Evolutionary conservation across 2,329 filamentous ascomycete species (phyloP).

Genomic region (Curvularia spicifera): DNA sequence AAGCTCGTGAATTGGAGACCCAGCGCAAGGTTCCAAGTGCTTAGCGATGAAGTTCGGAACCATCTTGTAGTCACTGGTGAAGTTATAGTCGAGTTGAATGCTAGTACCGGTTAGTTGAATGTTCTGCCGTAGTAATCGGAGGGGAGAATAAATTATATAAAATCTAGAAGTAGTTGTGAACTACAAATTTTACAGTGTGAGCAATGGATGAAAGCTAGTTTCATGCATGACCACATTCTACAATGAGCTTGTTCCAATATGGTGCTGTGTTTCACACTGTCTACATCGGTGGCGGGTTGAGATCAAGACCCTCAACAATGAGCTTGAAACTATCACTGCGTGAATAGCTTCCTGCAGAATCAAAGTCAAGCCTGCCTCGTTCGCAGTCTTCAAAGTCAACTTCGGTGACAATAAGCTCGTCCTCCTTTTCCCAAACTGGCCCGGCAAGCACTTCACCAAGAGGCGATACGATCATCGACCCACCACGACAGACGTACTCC

Average conservation of each 20-base stretch:
- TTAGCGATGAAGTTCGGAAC: conserved; percentile 1
- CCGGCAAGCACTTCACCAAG: conserved; percentile 80
- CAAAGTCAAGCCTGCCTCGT: conserved; percentile 79
- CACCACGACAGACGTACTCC: conserved; percentile 72
- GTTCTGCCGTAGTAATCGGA: background rate
- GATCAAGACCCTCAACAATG: conserved; percentile 65
- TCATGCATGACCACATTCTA: background rate
- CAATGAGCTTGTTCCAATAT: background rate
- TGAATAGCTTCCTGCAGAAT: conserved; percentile 85
- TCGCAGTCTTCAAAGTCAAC: conserved; percentile 90
- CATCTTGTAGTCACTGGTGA: background rate
- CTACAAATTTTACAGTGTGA: background rate
- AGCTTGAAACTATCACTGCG: conserved; percentile 70
- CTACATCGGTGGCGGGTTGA: conserved; percentile 62
- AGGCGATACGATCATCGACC: conserved; percentile 81
- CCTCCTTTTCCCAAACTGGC: conserved; percentile 80
- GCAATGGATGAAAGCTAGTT: background rate
- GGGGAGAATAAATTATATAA: background rate
- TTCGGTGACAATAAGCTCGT: conserved; percentile 71
- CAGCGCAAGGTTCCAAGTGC: background rate
- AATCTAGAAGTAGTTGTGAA: background rate
- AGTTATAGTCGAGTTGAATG: background rate
- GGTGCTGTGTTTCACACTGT: background rate
- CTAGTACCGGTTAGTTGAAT: background rate
- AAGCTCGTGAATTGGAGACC: conserved; percentile 2